Conservation (phyloP, 2,329 filamentous ascomycete genomes). For the Orbilia ellipsospora region DNA sequence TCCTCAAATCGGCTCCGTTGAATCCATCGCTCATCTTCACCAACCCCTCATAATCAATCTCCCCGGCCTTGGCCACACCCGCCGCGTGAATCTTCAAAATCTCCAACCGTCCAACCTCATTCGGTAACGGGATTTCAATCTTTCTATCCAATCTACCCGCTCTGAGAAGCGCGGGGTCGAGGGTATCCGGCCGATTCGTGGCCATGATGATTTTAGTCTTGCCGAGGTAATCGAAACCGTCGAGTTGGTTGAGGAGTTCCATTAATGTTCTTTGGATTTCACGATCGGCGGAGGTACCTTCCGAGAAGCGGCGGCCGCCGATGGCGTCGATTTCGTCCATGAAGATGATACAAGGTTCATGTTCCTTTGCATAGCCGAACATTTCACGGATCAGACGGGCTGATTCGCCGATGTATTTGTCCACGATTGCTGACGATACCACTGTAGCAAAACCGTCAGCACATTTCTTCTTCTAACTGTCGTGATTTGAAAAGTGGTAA, state of each 20-base stretch:
- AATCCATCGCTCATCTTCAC: slow-evolving; percentile 99
- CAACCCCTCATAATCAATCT: slow-evolving; percentile 98
- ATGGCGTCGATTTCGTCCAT: slow-evolving; percentile 99
- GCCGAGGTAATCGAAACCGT: slow-evolving; percentile 98
- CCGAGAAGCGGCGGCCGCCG: slow-evolving; percentile 93
- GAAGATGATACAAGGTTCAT: slow-evolving; percentile 99
- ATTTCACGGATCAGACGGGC: slow-evolving; percentile 97
- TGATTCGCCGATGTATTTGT: slow-evolving; percentile 99
- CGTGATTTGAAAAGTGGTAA: not conserved
- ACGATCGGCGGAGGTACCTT: slow-evolving; percentile 95
- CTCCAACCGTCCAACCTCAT: slow-evolving; percentile 94
- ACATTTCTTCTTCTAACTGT: slow-evolving; percentile 15
- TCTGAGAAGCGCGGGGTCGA: slow-evolving; percentile 91
- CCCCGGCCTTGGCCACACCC: slow-evolving; percentile 87
- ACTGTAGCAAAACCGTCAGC: slow-evolving; percentile 69
- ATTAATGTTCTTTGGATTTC: slow-evolving; percentile 98
- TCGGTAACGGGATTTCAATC: slow-evolving; percentile 96
- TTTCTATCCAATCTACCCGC: slow-evolving; percentile 95
- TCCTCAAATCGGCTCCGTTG: slow-evolving; percentile 96
- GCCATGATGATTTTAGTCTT: slow-evolving; percentile 99
- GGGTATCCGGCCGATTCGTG: slow-evolving; percentile 94
- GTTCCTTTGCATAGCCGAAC: slow-evolving; percentile 99
- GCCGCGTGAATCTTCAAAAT: slow-evolving; percentile 97
- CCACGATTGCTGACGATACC: slow-evolving; percentile 97
- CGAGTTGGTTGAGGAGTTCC: slow-evolving; percentile 97